Conservation (phyloP, 805 yeast species). For the Cyberlindnera amylophila region DNA sequence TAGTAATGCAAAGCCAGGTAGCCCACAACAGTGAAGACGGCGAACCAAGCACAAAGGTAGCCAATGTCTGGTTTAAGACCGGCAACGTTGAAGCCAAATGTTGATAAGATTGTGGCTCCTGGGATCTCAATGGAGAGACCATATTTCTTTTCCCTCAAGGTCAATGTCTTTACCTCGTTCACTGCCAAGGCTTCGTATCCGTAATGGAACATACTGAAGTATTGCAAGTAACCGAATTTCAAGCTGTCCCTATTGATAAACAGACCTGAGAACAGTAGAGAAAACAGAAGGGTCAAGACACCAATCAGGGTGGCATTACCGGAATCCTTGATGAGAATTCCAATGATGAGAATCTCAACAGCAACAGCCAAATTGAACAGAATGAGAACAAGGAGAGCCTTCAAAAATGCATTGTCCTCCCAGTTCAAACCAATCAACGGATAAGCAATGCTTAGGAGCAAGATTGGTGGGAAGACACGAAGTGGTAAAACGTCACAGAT, state of each 20-base stretch:
- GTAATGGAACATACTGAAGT: slow-evolving; percentile 87
- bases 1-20: slow-evolving; percentile 68
- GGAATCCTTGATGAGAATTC: slow-evolving; percentile 81
- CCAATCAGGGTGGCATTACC: slow-evolving; percentile 91
- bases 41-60: slow-evolving; percentile 54
- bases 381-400: slow-evolving; percentile 65
- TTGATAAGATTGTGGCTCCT: slow-evolving; percentile 92
- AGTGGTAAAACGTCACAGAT: slow-evolving; percentile 90
- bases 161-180: slow-evolving; percentile 86
- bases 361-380: slow-evolving; percentile 86
- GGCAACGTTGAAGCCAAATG: slow-evolving; percentile 88
- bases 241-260: slow-evolving; percentile 76
- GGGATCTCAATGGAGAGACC: slow-evolving; percentile 95
- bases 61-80: slow-evolving; percentile 67
- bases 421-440: slow-evolving; percentile 87
- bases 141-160: slow-evolving; percentile 81
- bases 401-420: slow-evolving; percentile 69
- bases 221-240: slow-evolving; percentile 70
- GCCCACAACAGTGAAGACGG: slow-evolving; percentile 60
- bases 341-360: slow-evolving; percentile 79
- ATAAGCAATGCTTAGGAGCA: slow-evolving; percentile 75
- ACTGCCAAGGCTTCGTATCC: slow-evolving; percentile 92
- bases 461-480: slow-evolving; percentile 86
- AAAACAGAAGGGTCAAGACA: slow-evolving; percentile 76
- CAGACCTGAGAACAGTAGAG: slow-evolving; percentile 88